Base-by-base conservation (phyloP, 2,329 filamentous ascomycete species). In the Cryphonectria naterciae region DNA sequence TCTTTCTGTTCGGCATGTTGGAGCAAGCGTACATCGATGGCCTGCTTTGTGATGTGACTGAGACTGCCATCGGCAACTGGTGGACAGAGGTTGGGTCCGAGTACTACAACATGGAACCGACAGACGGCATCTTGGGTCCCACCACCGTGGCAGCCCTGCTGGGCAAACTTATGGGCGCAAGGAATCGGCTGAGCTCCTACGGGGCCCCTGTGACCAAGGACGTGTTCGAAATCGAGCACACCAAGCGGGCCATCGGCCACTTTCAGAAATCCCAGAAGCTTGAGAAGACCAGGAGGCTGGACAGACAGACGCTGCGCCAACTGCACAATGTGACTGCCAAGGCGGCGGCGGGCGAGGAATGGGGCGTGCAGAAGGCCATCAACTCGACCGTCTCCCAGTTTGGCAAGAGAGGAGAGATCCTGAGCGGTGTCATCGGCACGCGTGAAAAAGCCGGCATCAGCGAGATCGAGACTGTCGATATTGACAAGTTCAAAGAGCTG, bases 321-420 rank as follows among this genome's bases (percentile, higher is more conserved):
- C 85, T 99, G 61, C 95, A 97, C 76, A 89, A 88, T 64, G 88
- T 86, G n/a, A 98, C 95, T 17, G 93, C 93, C 54, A 98, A 97
- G 79, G 94, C 94, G 43, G 95, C 94, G 2, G 92, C 92, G 66
- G 92, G 93, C 46, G 94, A 98, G 78, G 92, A 92, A 2, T 98
- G 95, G 93, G 92, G 92, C 22, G 93, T 97, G n/a, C 93, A 94
- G 66, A 92, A 93, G 77, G 95, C 95, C 25, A 94, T 99, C 76
- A 98, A 98, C 79, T 97, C 94, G 3, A 98, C 95, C 0, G 93
- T 98, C 63, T 94, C 93, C 25, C 96, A 98, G 80, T 89, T 99
- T 54, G 94, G 96, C 19, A 97, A 98, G 79, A 92, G 95, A 68
- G 95, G 95, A 64, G 95, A 98, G 79, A 93, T 98, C 82, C 92